Evolutionary conservation across 257 asterid genomes (phyloP), one percentile per base, ranked within the genome.

Genomic region (Petrea volubilis): DNA sequence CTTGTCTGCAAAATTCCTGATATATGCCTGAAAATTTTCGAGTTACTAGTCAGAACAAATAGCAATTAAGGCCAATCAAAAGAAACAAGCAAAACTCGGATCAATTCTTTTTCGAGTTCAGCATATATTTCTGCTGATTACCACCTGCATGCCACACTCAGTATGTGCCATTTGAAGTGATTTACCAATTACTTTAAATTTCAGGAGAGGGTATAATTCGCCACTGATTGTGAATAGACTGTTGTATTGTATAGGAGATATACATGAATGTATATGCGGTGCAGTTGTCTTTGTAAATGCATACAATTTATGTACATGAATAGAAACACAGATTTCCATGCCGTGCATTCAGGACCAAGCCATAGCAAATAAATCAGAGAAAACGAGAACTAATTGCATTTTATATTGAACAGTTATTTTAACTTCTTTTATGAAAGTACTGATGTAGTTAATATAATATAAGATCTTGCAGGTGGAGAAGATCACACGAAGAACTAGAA

Each of bases 1-100:
- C 80, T 89, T 88, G 14, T 92, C 98, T 0, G 84, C 79, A 50
- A 95, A 95, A 71, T 74, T 84, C 79, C 80, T 75, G 38, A 79
- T 58, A 67, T 90, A 95, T 49, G 79, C 84, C 99, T 92, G 97
- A 75, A 75, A 70, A 62, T 74, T 51, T 36, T 34, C 46, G 69
- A 61, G 60, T 67, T 49, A 12, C 71, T 12, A 3, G 68, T 84
- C 74, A 81, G 60, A 21, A 29, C 18, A 15, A 31, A 15, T 5
- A 9, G 24, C 20, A 20, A 58, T 15, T 4, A 57, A 53, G 72
- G 21, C n/a, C 15, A 28, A 46, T 12, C 21, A 2, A 58, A 25
- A 28, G 25, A 59, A 65, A 33, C 43, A 31, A 67, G 71, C 7
- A 43, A 21, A 11, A 44, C 2, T 18, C 4, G 12, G 14, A 52